phyloP scores from a whole-genome alignment of 2,329 filamentous ascomycete species.

The Paracoccidioides lutzii region DNA sequence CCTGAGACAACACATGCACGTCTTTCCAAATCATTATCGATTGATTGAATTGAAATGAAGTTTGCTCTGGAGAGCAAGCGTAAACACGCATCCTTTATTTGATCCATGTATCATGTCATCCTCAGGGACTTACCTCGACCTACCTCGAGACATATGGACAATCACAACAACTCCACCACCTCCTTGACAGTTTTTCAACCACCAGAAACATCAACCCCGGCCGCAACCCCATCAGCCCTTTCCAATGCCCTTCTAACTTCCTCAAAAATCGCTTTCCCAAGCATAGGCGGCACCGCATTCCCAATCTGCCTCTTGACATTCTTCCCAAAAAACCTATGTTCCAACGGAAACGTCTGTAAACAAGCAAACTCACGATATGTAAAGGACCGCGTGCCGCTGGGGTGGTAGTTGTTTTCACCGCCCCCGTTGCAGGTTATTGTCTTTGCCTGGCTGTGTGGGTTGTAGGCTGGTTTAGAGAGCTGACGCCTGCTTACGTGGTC shows the following conservation, averaged over 20 bases:
- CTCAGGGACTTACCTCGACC: too few relatives aligned
- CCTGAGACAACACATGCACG: too few relatives aligned
- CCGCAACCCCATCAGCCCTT: constrained; percentile 20
- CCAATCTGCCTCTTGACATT: constrained; percentile 52
- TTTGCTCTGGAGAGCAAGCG: too few relatives aligned
- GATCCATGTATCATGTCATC: not conserved
- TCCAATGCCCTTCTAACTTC: constrained; percentile 27
- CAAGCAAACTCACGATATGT: constrained; percentile 56
- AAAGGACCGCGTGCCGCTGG: constrained; percentile 48
- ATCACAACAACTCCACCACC: not conserved
- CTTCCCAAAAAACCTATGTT: constrained; percentile 43
- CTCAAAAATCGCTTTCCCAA: constrained; percentile 29
- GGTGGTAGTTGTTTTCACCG: constrained; percentile 47
- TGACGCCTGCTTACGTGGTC: constrained; percentile 14
- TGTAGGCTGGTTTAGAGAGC: constrained; percentile 28
- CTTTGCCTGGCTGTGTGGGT: constrained; percentile 38
- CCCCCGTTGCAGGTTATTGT: constrained; percentile 53
- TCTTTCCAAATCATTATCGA: too few relatives aligned
- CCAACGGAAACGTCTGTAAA: constrained; percentile 55
- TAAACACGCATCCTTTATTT: not conserved
- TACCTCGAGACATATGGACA: too few relatives aligned
- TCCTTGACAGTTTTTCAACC: not conserved
- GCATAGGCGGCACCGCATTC: constrained; percentile 58
- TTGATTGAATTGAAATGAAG: too few relatives aligned
- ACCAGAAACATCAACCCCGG: not conserved